Evolutionary conservation across 164 flowering plant species (phyloP), one percentile per base, ranked within the genome.

Genomic region (Chloranthus sessilifolius): DNA sequence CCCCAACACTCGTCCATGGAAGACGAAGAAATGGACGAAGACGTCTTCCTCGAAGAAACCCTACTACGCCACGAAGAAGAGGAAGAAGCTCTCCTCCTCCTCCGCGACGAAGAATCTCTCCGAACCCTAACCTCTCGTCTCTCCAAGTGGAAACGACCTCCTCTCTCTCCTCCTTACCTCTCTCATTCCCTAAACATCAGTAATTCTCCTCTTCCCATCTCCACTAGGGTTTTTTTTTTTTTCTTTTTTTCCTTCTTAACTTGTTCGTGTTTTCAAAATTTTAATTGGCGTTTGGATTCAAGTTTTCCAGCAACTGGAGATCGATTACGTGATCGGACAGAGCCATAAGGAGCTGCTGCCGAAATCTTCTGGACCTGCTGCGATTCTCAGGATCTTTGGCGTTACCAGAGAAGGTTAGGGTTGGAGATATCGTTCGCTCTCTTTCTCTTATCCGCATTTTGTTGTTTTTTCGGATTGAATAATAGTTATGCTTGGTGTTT

Each of bases 251-350:
- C 23, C 35, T 23, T 3, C 24, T 37, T 15, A 3, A 4, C 47
- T 23, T 14, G 17, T 35, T 33, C 27, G 20, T 37, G 5, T 35
- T 42, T 15, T 27, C 5, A 23, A 40, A 22, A 42, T 20, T 11
- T 9, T 25, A 58, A 10, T 39, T 52, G 43, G 17, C 38, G 14
- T 27, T 26, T 41, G 29, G 12, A 2, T 58, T 62, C 15, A 45
- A 94, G 99, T 79, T 29, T 94, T 86, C 56, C 99, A 94, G 60
- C 97, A 89, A 55, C 61, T 94, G 82, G 99, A 94, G 73, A 94
- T 94, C 35, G 99, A 89, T 67, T 83, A 94, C 33, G 79, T 89
- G 57, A 87, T 94, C 42, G 95, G 86, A 5, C 95, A 87, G 23
- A 77, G 80, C 52, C 66, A 79, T 31, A 81, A 37, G 35, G 80